A percentile compares a stretch with the other conserved stretches of the same genome.
These are phyloP conservation scores for Phanerochaete sordida DNA, from an alignment of 768 basidiomycete genomes.

Conservation along the genomic window DNA sequence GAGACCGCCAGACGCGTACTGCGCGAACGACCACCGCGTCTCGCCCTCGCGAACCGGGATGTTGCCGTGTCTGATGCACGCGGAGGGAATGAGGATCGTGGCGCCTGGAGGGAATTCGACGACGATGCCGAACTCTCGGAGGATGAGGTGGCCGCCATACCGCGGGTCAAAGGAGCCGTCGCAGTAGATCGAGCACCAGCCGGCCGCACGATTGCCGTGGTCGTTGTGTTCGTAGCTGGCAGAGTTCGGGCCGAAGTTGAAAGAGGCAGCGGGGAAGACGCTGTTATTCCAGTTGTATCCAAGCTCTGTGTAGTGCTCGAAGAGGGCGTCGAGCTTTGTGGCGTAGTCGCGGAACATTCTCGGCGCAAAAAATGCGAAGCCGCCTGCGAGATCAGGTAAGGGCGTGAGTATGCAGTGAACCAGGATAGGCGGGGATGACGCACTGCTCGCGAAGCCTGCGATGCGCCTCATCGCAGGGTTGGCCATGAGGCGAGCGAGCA, in stretches of 20 bases:
- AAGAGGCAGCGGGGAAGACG: background rate
- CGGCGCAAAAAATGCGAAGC: background rate
- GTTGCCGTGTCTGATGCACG: slow-evolving; percentile 11
- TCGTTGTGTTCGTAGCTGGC: background rate
- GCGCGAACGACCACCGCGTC: slow-evolving; percentile 10
- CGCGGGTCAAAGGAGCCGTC: slow-evolving; percentile 11
- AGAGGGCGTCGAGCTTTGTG: background rate
- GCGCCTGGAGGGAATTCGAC: slow-evolving; percentile 13
- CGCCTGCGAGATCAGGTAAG: background rate
- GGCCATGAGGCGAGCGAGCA: background rate
- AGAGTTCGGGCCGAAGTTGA: background rate
- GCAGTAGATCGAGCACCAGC: slow-evolving; percentile 7
- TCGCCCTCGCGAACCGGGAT: slow-evolving; percentile 8
- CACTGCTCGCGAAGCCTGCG: background rate
- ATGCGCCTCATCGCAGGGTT: background rate
- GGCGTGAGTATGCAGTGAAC: background rate
- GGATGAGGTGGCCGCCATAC: slow-evolving; percentile 11
- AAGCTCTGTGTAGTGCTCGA: background rate
- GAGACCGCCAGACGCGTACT: slow-evolving; percentile 15
- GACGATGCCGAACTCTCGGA: slow-evolving; percentile 8
- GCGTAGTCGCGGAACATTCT: background rate
- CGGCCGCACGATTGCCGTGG: background rate
- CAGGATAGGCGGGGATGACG: background rate
- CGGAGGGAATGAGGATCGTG: slow-evolving; percentile 15
- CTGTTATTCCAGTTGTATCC: background rate